A percentile compares a stretch with the other conserved stretches of the same genome.
Conservation (phyloP, 257 asterid genomes). For the Scutellaria barbata region DNA sequence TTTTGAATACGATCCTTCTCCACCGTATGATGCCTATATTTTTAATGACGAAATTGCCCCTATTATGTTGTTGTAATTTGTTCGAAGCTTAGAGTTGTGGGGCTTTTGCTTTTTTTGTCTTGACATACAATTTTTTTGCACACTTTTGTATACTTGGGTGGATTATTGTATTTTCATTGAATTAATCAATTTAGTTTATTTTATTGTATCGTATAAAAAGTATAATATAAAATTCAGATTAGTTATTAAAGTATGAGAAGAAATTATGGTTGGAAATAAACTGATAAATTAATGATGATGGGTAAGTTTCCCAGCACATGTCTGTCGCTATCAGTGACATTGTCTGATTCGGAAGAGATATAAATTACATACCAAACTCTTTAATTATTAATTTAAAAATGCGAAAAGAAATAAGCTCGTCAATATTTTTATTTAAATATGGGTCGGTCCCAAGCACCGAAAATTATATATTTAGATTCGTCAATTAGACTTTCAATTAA, state of each 20-base stretch:
- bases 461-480: conserved; percentile 3
- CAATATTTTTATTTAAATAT: neutral
- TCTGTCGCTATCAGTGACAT: conserved; percentile 53
- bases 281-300: conserved; percentile 35
- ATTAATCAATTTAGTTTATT: no score
- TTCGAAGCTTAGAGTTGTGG: no score
- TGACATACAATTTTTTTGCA: no score
- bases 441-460: conserved; percentile 32
- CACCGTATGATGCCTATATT: no score
- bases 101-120: no score
- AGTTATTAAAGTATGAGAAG: conserved; percentile 2
- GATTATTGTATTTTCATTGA: no score
- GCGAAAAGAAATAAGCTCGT: conserved; percentile 20
- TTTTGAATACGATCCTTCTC: no score
- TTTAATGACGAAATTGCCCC: no score
- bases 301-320: conserved; percentile 54
- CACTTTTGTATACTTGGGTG: no score
- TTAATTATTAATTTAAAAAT: conserved; percentile 15
- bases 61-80: no score
- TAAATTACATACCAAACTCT: conserved; percentile 40
- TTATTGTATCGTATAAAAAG: neutral
- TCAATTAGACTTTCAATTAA: conserved; percentile 12
- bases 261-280: conserved; percentile 21
- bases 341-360: conserved; percentile 30
- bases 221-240: neutral